Percentiles rank a stretch among this genome's conserved stretches.
Conservation (phyloP, 75 land plant species). For the Gnetum montanum region DNA sequence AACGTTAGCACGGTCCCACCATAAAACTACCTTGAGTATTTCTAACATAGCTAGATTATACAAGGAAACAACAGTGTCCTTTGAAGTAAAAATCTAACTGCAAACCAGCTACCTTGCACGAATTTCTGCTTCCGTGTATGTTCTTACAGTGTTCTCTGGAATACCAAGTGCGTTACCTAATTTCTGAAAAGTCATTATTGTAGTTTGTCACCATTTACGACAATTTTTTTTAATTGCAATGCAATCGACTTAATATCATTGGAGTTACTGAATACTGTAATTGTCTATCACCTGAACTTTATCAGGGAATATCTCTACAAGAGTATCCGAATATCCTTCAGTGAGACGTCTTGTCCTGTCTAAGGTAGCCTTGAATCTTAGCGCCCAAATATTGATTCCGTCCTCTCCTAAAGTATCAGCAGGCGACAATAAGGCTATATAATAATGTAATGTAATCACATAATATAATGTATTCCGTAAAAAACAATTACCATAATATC, state of each 20-base stretch:
- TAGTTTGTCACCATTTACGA: too few relatives aligned
- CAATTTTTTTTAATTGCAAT: too few relatives aligned
- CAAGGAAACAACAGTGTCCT: background rate
- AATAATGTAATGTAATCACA: background rate
- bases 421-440: background rate
- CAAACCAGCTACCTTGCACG: slow-evolving; percentile 61
- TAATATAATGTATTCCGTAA: background rate
- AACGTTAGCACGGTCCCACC: too few relatives aligned
- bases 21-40: too few relatives aligned
- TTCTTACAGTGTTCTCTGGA: slow-evolving; percentile 73
- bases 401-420: slow-evolving; percentile 36
- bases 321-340: slow-evolving; percentile 77
- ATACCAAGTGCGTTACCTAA: slow-evolving; percentile 82
- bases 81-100: background rate
- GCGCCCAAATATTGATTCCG: slow-evolving; percentile 70
- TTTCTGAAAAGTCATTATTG: slow-evolving; percentile 41
- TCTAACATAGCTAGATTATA: too few relatives aligned
- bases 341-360: slow-evolving; percentile 86
- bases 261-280: slow-evolving; percentile 72
- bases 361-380: slow-evolving; percentile 87
- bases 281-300: slow-evolving; percentile 55
- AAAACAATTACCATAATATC: too few relatives aligned
- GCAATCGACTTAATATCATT: too few relatives aligned
- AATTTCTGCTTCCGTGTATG: slow-evolving; percentile 97
- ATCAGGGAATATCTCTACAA: slow-evolving; percentile 70